Base-by-base conservation (phyloP, 208 protist species). In the Porcisia hertigi region DNA sequence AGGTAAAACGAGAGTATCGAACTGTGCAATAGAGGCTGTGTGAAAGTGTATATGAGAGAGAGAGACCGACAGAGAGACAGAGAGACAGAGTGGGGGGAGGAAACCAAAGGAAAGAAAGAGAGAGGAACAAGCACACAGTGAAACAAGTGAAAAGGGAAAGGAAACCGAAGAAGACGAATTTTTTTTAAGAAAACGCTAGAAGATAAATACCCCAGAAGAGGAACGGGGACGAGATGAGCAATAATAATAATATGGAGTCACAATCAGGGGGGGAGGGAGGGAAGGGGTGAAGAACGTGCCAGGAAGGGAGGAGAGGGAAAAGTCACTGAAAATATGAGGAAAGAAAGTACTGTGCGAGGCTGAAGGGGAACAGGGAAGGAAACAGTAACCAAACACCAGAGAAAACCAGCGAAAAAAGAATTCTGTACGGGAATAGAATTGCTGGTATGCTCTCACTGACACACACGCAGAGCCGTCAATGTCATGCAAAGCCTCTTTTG, bases 391-490 rank as follows among this genome's bases (percentile, higher is more conserved):
- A 58, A 57, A 47, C 30, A 73, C 60, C 25, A 53, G 49, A 70
- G 45, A 70, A 58, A 39, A 59, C 66, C 34, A 74, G 30, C 41
- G 75, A 59, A 69, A 75, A 80, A 73, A 80, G 77, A 82, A 20
- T 47, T 41, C 36, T 14, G 39, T 66, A 47, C n/a, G 62, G 39
- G 39, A 49, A 47, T 16, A 25, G 39, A 66, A 66, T 66, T 9
- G n/a, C 30, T 66, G 62, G 45, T 8, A 16, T 66, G 20, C 14
- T 45, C 39, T 3, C 30, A 64, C 57, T 8, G n/a, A 16, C 62
- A 30, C 62, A n/a, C 62, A 66, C 16, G 18, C 54, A 58, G 18
- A n/a, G 20, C 12, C 39, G 20, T 41, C 39, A n/a, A 41, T 49
- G 62, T 47, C 30, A 9, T 34, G 62, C 4, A 47, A 18, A 47